Evolutionary conservation across 140 eudicot species (phyloP).

Genomic region (Senecio squalidus): DNA sequence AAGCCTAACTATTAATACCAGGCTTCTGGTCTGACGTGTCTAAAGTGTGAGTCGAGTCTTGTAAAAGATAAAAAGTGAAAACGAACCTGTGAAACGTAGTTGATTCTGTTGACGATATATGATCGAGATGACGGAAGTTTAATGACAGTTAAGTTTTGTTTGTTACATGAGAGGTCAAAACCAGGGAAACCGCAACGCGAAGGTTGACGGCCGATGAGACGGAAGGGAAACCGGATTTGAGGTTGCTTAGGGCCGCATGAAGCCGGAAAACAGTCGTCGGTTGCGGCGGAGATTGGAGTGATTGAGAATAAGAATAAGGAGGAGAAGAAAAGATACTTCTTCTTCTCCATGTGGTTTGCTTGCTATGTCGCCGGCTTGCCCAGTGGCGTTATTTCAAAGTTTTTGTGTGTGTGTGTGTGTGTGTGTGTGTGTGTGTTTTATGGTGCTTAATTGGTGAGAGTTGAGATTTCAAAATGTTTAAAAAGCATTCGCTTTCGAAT

Average conservation of each 20-base stretch:
- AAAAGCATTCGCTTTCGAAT: no score
- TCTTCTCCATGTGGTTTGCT: constrained; percentile 15
- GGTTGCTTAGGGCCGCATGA: constrained; percentile 37
- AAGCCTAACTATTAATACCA: no score
- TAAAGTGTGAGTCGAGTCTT: no score
- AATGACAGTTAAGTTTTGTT: constrained; percentile 27
- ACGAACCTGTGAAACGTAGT: constrained; percentile 38
- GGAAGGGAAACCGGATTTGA: constrained; percentile 52
- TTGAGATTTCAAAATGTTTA: no score
- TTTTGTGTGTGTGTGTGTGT: no score
- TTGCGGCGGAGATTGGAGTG: constrained; percentile 14
- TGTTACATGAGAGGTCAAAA: constrained; percentile 43
- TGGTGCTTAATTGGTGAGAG: no score
- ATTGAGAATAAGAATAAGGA: constrained; percentile 16
- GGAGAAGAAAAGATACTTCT: constrained; percentile 5
- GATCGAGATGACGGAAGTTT: constrained; percentile 43
- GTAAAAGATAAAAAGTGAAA: background rate
- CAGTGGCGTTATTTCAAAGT: background rate
- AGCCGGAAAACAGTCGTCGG: constrained; percentile 27
- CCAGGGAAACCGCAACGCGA: constrained; percentile 53
- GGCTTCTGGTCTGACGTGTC: no score
- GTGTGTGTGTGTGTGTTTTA: constrained; percentile 7
- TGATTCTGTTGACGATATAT: constrained; percentile 39
- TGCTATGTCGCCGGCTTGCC: background rate
- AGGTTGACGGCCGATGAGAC: constrained; percentile 31